Conservation (phyloP, 2,329 filamentous ascomycete species). For the Penicillium nordicum region DNA sequence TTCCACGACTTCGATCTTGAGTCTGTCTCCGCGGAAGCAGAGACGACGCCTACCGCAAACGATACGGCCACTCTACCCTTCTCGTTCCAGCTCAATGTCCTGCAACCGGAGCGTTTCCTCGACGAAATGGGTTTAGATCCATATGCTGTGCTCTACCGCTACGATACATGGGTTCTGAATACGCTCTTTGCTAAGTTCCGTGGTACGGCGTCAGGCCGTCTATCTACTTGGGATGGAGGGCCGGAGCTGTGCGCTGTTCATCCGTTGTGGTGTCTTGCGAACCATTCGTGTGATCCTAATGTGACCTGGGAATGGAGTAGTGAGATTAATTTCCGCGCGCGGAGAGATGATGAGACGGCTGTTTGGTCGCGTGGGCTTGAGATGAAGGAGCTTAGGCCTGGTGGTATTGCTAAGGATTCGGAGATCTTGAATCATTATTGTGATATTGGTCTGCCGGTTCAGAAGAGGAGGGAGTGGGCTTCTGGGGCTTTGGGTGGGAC, state of each 20-base stretch:
- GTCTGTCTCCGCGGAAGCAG: not conserved
- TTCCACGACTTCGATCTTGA: conserved; percentile 45
- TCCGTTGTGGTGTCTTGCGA: conserved; percentile 92
- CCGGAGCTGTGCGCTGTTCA: conserved; percentile 93
- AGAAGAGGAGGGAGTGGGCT: conserved; percentile 84
- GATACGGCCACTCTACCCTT: conserved; percentile 54
- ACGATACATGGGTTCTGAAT: conserved; percentile 67
- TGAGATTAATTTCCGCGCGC: conserved; percentile 40
- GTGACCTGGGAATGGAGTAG: conserved; percentile 87
- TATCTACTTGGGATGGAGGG: conserved; percentile 70
- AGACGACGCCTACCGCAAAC: conserved; percentile 7
- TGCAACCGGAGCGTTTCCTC: conserved; percentile 58
- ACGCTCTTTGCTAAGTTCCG: conserved; percentile 91
- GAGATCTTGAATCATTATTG: conserved; percentile 95
- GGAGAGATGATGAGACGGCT: conserved; percentile 34
- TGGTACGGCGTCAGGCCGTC: conserved; percentile 82
- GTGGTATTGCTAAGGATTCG: conserved; percentile 70
- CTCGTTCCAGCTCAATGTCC: conserved; percentile 58
- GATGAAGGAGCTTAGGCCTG: conserved; percentile 44
- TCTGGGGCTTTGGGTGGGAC: conserved; percentile 79
- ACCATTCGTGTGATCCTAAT: conserved; percentile 94
- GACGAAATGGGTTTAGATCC: conserved; percentile 63
- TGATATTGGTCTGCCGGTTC: conserved; percentile 73
- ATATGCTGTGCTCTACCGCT: conserved; percentile 45
- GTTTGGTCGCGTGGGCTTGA: conserved; percentile 30